Conservation (phyloP, 2,329 filamentous ascomycete genomes). For the Huntiella moniliformis region DNA sequence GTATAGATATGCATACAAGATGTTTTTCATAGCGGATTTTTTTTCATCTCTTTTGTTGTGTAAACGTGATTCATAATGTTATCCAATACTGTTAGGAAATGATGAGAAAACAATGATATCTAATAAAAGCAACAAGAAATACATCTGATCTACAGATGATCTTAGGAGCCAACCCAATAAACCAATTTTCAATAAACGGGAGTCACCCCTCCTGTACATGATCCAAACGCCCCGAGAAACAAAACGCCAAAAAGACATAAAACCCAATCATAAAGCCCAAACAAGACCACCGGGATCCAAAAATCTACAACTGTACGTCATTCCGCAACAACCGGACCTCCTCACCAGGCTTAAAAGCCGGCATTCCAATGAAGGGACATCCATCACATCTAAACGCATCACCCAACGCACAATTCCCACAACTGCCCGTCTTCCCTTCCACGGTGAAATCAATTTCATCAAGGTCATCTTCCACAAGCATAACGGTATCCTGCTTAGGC, state of each 20-base stretch:
- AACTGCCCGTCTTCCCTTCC: constrained; percentile 89
- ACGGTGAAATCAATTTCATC: constrained; percentile 91
- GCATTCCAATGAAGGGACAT: constrained; percentile 72
- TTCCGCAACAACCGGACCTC: constrained; percentile 80
- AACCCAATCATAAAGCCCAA: neutral
- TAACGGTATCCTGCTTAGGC: constrained; percentile 22
- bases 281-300: neutral
- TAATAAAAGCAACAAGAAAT: neutral
- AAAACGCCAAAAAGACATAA: neutral
- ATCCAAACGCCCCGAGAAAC: too few species aligned
- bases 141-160: too few species aligned
- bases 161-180: too few species aligned
- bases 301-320: constrained; percentile 52
- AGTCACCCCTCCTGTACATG: too few species aligned
- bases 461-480: constrained; percentile 57
- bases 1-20: constrained; percentile 1
- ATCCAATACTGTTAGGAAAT: neutral
- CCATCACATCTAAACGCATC: constrained; percentile 67
- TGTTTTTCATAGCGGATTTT: neutral
- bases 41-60: too few species aligned
- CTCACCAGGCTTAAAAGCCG: constrained; percentile 92
- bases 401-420: constrained; percentile 81
- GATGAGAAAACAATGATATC: neutral
- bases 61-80: neutral
- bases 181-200: too few species aligned